Base-by-base conservation (phyloP, 1,284 basidiomycete species). In the Pterulicium gracile region DNA sequence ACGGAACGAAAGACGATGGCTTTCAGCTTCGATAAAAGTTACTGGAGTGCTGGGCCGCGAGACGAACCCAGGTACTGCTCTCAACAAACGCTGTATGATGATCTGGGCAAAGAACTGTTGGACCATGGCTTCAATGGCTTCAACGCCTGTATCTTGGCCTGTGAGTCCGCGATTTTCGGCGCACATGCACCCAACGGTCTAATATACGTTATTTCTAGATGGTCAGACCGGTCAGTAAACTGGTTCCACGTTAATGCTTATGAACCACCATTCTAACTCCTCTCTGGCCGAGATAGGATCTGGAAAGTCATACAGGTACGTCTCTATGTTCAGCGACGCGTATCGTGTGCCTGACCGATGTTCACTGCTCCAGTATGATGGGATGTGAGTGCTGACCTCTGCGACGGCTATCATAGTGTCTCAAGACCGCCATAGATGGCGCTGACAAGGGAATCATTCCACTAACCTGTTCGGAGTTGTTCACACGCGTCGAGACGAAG, bases 391-490 rank as follows among this genome's bases (percentile, higher is more conserved):
- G 48, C n/a, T 24, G 27, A 23, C 27, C 54, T 52, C 43, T 56
- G 51, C 24, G 43, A 56, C 45, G n/a, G n/a, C n/a, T n/a, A n/a
- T n/a, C n/a, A n/a, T 50, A 44, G 52, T 58, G 35, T 4, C 27
- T 42, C 39, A 17, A 21, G 17, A n/a, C 44, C 42, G 20, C 39
- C 23, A 34, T 54, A 93, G 90, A 98, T 61, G 95, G 95, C 17
- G 73, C 80, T 45, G 96, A 97, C 72, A 96, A 96, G 66, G 95
- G 95, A 47, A 94, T 98, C 59, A 98, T 97, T 51, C 95, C 95
- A 15, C 77, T 97, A 43, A 97, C 93, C 27, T 98, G 93, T 59
- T 84, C 79, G 43, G 91, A 95, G 60, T 73, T 98, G 20, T 98
- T 98, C 64, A 73, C 79, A 49, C 81, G 93, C 51, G 87, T 95